Evolutionary conservation across 148 eudicot genomes (phyloP).

Genomic region (Cornus controversa): DNA sequence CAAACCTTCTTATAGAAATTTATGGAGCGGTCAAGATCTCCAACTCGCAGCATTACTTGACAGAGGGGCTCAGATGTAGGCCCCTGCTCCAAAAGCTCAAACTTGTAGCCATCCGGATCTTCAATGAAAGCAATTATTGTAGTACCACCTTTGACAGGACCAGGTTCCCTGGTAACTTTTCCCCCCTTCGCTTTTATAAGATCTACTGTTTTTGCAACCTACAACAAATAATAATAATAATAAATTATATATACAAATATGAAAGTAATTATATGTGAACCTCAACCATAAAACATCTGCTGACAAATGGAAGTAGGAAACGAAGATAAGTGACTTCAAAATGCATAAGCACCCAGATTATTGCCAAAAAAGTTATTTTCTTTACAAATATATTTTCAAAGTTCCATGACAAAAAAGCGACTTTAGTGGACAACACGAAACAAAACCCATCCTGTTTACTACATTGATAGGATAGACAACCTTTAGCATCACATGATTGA

Average conservation of each 20-base stretch:
- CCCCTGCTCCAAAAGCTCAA: slow-evolving; percentile 69
- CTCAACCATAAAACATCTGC: background rate
- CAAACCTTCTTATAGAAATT: slow-evolving; percentile 61
- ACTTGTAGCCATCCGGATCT: slow-evolving; percentile 83
- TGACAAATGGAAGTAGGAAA: background rate
- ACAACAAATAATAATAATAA: background rate
- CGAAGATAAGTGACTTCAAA: background rate
- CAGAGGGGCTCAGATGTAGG: slow-evolving; percentile 60
- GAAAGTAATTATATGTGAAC: background rate
- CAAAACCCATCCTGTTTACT: background rate
- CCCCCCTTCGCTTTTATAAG: slow-evolving; percentile 77
- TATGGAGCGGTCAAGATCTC: slow-evolving; percentile 75
- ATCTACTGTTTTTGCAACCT: slow-evolving; percentile 74
- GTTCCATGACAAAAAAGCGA: background rate
- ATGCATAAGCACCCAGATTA: no score
- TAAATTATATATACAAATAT: no score
- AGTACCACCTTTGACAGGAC: slow-evolving; percentile 66
- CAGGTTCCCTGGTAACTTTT: slow-evolving; percentile 68
- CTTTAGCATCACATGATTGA: background rate
- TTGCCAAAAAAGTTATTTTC: no score
- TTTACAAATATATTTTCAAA: no score
- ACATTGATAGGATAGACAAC: slow-evolving; percentile 1
- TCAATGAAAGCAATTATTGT: slow-evolving; percentile 55
- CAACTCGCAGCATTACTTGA: slow-evolving; percentile 78
- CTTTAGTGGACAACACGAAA: background rate